Evolutionary conservation across 177 flowering plant genomes (phyloP).

Genomic region (Vitis hybrid): DNA sequence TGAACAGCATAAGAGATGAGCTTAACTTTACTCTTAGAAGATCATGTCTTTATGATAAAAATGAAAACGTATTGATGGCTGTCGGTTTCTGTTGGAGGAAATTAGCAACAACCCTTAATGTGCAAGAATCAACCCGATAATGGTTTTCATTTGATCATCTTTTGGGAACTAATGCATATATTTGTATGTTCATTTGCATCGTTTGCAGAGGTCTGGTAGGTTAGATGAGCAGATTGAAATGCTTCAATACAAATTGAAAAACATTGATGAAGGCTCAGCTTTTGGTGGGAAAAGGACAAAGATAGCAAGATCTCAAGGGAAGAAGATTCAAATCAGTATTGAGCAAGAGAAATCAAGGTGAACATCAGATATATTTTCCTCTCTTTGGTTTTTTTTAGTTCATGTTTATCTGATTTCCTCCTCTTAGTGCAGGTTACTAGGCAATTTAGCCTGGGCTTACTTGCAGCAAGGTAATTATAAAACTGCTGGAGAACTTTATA

Average conservation of each 20-base stretch:
- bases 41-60: too few species aligned
- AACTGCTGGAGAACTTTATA: constrained; percentile 65
- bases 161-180: neutral
- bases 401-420: neutral
- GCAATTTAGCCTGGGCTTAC: constrained; percentile 94
- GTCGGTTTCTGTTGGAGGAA: too few species aligned
- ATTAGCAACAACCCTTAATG: too few species aligned
- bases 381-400: neutral
- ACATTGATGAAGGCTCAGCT: constrained; percentile 58
- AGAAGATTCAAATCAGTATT: constrained; percentile 59
- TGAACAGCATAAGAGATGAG: too few species aligned
- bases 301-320: constrained; percentile 73
- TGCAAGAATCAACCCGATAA: too few species aligned
- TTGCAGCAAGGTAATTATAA: constrained; percentile 59
- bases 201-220: constrained; percentile 69
- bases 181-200: neutral
- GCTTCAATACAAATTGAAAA: constrained; percentile 60
- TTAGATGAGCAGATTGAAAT: constrained; percentile 76
- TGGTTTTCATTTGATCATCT: too few species aligned
- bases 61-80: too few species aligned
- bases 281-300: constrained; percentile 67
- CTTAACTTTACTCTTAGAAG: too few species aligned
- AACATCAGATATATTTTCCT: neutral
- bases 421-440: constrained; percentile 55
- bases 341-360: constrained; percentile 80